A percentile compares a stretch with the other conserved stretches of the same genome.
Conservation (phyloP, 495 filamentous ascomycete genomes). For the Baudoinia panamericana region DNA sequence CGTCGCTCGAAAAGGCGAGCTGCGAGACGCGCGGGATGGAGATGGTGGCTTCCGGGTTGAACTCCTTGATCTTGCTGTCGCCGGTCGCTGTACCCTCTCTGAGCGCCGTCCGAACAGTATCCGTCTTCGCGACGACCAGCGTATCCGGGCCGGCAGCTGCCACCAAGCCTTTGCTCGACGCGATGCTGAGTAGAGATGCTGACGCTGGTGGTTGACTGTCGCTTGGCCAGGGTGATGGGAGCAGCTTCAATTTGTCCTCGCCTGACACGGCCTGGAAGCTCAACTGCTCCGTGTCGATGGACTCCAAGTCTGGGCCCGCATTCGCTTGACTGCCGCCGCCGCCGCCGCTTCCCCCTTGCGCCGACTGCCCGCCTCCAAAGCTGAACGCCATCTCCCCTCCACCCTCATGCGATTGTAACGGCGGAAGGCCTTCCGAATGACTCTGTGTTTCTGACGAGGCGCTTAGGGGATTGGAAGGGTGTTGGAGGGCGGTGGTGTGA, state of each 20-base stretch:
- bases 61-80: conserved; percentile 53
- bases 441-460: too few relatives aligned
- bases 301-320: conserved; percentile 41
- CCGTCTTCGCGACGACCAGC: conserved; percentile 63
- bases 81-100: conserved; percentile 34
- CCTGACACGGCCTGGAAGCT: conserved; percentile 70
- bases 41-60: conserved; percentile 60
- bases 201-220: conserved; percentile 62
- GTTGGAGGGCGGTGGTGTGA: too few relatives aligned
- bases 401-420: conserved; percentile 6
- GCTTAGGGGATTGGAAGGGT: too few relatives aligned
- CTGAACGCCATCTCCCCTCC: not conserved
- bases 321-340: conserved; percentile 12
- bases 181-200: conserved; percentile 74
- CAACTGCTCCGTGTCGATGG: conserved; percentile 54
- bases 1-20: conserved; percentile 75
- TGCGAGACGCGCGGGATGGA: conserved; percentile 70
- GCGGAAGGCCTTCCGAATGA: not conserved
- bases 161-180: conserved; percentile 64
- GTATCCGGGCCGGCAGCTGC: conserved; percentile 77
- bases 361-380: conserved; percentile 1
- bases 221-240: conserved; percentile 67
- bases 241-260: conserved; percentile 66
- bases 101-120: conserved; percentile 65
- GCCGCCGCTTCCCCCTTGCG: conserved; percentile 19